A percentile compares a stretch with the other conserved stretches of the same genome.
These are phyloP conservation scores for Globisporangium paroecandrum DNA, from an alignment of 352 stramenopile genomes.

Conservation along the genomic window DNA sequence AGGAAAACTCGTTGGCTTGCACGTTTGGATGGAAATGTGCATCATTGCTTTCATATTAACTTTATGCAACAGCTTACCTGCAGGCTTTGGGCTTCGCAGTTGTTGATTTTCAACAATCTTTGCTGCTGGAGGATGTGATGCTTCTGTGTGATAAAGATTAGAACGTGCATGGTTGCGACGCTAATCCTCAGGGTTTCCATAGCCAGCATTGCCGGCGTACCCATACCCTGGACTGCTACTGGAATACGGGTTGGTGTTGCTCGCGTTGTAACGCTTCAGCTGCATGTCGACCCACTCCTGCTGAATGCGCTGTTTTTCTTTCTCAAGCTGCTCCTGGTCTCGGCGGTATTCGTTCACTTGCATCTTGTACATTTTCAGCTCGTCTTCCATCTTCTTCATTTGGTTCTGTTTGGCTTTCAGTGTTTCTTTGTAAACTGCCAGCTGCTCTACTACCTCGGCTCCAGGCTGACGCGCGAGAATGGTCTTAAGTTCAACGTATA, in stretches of 20 bases:
- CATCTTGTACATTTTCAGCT: constrained; percentile 92
- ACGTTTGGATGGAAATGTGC: not conserved
- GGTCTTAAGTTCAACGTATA: constrained; percentile 91
- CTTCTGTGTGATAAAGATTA: not conserved
- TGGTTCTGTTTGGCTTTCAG: constrained; percentile 83
- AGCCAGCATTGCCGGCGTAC: not conserved
- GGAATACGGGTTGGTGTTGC: not conserved
- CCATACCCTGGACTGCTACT: not conserved
- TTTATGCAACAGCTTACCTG: no score
- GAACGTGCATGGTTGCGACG: not conserved
- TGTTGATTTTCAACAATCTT: no score
- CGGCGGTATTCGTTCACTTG: constrained; percentile 82
- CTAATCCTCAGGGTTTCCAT: constrained; percentile 13
- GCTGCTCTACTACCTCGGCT: constrained; percentile 84
- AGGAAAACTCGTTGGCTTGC: not conserved
- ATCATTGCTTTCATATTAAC: no score
- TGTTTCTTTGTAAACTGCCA: constrained; percentile 83
- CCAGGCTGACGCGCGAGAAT: constrained; percentile 85
- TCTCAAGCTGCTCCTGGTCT: constrained; percentile 59
- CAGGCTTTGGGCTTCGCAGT: no score
- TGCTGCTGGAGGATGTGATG: no score
- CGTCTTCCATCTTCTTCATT: constrained; percentile 85
- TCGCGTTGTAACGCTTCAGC: constrained; percentile 16
- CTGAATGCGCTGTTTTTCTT: constrained; percentile 58
- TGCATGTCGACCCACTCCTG: constrained; percentile 57